Percentiles rank a stretch among this genome's conserved stretches.
phyloP scores from a whole-genome alignment of 768 basidiomycete genomes.

The Leucosporidium creatinivorum region DNA sequence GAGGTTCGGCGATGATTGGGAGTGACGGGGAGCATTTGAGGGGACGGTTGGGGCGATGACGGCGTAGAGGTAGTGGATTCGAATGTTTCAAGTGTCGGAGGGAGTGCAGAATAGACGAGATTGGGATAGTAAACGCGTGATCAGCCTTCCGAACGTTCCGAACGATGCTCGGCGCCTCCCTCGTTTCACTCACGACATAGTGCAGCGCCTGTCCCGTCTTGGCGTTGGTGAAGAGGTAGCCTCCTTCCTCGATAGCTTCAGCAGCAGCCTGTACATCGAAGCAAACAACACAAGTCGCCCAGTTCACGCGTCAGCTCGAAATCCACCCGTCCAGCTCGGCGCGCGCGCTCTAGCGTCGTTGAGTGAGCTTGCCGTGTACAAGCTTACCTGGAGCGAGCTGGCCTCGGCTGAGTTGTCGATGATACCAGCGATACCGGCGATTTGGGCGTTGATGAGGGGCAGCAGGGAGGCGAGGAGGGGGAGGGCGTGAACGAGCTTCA shows the following conservation, averaged over 20 bases:
- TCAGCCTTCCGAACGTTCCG: neutral
- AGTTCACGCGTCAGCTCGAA: no score
- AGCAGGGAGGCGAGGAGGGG: no score
- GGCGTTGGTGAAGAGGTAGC: constrained; percentile 3
- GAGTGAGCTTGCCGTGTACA: no score
- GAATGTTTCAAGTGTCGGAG: no score
- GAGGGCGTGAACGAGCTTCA: no score
- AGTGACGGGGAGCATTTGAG: neutral
- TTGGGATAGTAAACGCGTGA: neutral
- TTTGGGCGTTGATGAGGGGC: no score
- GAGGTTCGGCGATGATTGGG: no score
- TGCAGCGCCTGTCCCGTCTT: constrained; percentile 1
- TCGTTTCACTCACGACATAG: neutral
- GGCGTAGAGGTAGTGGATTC: neutral
- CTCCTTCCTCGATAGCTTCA: neutral
- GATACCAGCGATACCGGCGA: neutral
- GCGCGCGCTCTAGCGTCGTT: neutral
- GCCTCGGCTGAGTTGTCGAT: constrained; percentile 9
- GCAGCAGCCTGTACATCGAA: neutral
- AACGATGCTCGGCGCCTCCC: neutral
- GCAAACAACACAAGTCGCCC: neutral
- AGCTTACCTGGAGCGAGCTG: constrained; percentile 1
- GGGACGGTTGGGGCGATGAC: neutral
- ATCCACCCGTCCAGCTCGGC: no score
- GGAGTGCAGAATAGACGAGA: neutral